These are phyloP conservation scores for Periglandula ipomoeae DNA, from an alignment of 2,329 filamentous ascomycete species.

Conservation along the genomic window DNA sequence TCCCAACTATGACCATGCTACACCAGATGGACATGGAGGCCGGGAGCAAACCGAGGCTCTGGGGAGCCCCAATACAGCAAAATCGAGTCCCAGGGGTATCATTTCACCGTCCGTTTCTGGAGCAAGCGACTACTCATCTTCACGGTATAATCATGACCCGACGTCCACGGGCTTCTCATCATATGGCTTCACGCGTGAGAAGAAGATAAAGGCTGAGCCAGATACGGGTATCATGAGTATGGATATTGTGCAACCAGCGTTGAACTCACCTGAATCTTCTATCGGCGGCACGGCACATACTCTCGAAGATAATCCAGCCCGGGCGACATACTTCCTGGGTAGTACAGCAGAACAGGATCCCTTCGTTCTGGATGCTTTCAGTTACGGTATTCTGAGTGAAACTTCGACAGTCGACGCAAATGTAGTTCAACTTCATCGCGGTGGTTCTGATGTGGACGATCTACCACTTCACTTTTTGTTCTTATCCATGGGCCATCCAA, in stretches of 20 bases:
- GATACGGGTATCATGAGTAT: conserved; percentile 5
- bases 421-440: conserved; percentile 31
- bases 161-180: not conserved
- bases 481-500: conserved; percentile 34
- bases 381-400: conserved; percentile 35
- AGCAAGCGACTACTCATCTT: conserved; percentile 2
- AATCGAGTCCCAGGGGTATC: conserved; percentile 4
- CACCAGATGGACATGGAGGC: not conserved
- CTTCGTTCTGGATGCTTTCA: conserved; percentile 35
- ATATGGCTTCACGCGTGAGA: conserved; percentile 1
- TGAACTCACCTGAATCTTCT: conserved; percentile 8
- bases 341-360: conserved; percentile 37
- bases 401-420: conserved; percentile 35
- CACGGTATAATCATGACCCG: conserved; percentile 1
- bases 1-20: not conserved
- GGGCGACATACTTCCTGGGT: conserved; percentile 36
- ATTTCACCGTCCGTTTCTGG: conserved; percentile 3
- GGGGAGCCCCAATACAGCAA: conserved; percentile 6
- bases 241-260: conserved; percentile 8
- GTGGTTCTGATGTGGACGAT: conserved; percentile 22
- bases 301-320: conserved; percentile 31
- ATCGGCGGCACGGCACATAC: conserved; percentile 18
- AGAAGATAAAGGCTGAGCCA: conserved; percentile 1
- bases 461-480: conserved; percentile 37
- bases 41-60: not conserved